A percentile compares a stretch with the other conserved stretches of the same genome.
phyloP scores from a whole-genome alignment of 768 basidiomycete species.

The Mycena olivaceomarginata region DNA sequence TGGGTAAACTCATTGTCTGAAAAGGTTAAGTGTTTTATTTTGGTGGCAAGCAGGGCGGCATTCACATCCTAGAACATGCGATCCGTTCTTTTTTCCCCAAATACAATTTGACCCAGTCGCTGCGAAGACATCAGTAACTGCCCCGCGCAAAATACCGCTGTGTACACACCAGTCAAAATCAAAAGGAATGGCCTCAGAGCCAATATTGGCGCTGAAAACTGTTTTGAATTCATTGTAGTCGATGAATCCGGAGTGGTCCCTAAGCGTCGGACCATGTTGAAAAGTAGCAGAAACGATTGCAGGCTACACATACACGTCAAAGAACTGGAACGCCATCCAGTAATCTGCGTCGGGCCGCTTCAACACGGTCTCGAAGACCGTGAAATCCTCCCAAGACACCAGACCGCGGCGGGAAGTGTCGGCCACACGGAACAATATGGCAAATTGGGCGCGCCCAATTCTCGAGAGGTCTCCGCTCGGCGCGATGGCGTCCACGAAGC shows the following conservation, averaged over 20 bases:
- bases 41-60: constrained; percentile 11
- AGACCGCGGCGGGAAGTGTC: constrained; percentile 85
- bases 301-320: constrained; percentile 86
- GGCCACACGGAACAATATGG: constrained; percentile 92
- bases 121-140: constrained; percentile 49
- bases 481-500: constrained; percentile 97
- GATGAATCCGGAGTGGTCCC: constrained; percentile 94
- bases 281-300: constrained; percentile 15
- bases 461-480: constrained; percentile 90
- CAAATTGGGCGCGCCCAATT: constrained; percentile 92
- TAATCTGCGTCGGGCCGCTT: constrained; percentile 98
- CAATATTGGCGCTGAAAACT: constrained; percentile 89
- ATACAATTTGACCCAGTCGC: constrained; percentile 98
- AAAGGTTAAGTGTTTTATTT: constrained; percentile 33
- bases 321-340: constrained; percentile 97
- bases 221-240: constrained; percentile 96
- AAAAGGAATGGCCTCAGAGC: constrained; percentile 91
- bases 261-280: constrained; percentile 53
- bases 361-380: constrained; percentile 94
- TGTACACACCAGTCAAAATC: constrained; percentile 89
- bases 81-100: constrained; percentile 93
- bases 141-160: not conserved
- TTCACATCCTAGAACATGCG: constrained; percentile 94
- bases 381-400: constrained; percentile 97
- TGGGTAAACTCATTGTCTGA: constrained; percentile 97